Conservation (phyloP, 2,329 filamentous ascomycete genomes). For the Colletotrichum incanum region DNA sequence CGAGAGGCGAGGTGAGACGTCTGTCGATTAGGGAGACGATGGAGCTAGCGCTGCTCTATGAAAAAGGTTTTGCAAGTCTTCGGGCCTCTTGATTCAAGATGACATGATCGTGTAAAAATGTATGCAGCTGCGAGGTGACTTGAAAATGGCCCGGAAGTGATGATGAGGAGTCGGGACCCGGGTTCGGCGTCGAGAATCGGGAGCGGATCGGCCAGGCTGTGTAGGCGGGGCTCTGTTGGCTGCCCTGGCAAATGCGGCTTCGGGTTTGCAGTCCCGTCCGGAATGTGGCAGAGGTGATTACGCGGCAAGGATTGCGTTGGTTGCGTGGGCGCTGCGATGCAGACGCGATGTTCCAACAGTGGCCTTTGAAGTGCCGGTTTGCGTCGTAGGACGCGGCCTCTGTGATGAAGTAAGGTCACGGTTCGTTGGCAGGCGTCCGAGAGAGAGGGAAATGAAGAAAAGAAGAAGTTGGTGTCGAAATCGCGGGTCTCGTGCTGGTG, state of each 20-base stretch:
- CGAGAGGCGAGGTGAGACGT: constrained; percentile 12
- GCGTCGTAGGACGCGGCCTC: background rate
- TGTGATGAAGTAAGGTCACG: background rate
- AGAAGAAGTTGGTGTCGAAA: constrained; percentile 13
- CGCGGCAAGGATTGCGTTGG: constrained; percentile 16
- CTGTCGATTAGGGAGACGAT: background rate
- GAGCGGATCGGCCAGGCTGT: constrained; percentile 25
- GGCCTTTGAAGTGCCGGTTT: background rate
- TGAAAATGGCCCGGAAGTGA: background rate
- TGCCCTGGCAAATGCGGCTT: constrained; percentile 9
- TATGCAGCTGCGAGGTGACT: background rate
- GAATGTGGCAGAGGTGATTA: constrained; percentile 16
- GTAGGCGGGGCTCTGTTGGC: constrained; percentile 24
- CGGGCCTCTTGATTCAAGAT: constrained; percentile 2
- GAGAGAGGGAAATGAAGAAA: constrained; percentile 10
- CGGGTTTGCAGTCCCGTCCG: background rate
- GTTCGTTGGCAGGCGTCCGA: background rate
- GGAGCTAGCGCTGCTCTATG: background rate
- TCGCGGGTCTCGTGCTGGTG: constrained; percentile 22
- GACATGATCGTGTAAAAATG: constrained; percentile 15
- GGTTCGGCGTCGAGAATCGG: constrained; percentile 27
- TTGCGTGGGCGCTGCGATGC: background rate
- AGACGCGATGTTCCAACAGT: background rate
- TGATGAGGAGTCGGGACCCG: constrained; percentile 28
- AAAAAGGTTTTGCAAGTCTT: background rate